Evolutionary conservation across 305 asterid genomes (phyloP).

Genomic region (Stenogyne calaminthoides): DNA sequence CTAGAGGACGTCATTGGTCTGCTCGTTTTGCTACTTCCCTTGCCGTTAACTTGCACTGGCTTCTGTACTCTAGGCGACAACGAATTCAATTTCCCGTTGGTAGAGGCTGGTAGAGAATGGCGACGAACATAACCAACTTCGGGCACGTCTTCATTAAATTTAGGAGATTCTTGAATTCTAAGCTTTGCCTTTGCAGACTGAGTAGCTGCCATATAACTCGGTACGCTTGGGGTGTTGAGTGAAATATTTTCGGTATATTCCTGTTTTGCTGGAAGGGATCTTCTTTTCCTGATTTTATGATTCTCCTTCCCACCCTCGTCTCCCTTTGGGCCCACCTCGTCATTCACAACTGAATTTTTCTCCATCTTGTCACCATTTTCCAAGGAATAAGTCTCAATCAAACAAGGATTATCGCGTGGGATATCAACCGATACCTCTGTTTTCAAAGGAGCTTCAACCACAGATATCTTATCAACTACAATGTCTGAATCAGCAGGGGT

Average conservation of each 20-base stretch:
- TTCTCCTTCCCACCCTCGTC: constrained; percentile 58
- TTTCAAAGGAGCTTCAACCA: constrained; percentile 42
- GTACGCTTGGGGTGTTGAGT: constrained; percentile 61
- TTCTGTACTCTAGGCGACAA: constrained; percentile 65
- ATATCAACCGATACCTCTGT: constrained; percentile 35
- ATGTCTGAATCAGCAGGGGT: constrained; percentile 33
- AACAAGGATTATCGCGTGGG: constrained; percentile 35
- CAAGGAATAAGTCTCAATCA: constrained; percentile 30
- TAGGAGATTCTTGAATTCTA: constrained; percentile 59
- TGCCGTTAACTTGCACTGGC: constrained; percentile 65
- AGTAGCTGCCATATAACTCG: constrained; percentile 94
- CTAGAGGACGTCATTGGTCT: constrained; percentile 48
- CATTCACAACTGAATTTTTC: constrained; percentile 32
- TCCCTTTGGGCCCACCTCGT: constrained; percentile 44
- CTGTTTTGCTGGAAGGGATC: constrained; percentile 63
- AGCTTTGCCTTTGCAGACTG: constrained; percentile 88
- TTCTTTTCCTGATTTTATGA: constrained; percentile 59
- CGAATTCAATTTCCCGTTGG: constrained; percentile 56
- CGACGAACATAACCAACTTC: constrained; percentile 49
- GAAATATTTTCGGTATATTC: constrained; percentile 65
- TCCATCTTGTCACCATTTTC: constrained; percentile 44
- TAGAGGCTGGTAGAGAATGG: constrained; percentile 65
- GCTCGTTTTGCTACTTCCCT: constrained; percentile 55
- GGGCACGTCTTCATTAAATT: constrained; percentile 48
- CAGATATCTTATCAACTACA: constrained; percentile 39